Base-by-base conservation (phyloP, 1,284 basidiomycete genomes). In the Cutaneotrichosporon mucoides region DNA sequence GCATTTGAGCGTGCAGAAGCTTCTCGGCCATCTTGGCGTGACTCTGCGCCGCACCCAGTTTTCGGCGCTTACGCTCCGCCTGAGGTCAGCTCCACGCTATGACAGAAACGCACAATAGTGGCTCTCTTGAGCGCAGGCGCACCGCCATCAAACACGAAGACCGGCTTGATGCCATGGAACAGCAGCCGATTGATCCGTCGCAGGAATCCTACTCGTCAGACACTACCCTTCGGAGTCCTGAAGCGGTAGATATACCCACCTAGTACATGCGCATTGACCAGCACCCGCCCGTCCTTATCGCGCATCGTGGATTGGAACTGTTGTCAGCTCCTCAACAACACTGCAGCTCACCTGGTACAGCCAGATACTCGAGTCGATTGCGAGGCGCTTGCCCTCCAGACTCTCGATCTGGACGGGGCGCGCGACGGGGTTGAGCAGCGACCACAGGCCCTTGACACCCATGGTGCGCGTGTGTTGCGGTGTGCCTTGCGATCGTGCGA, bases 311-410 rank as follows among this genome's bases (percentile, higher is more conserved):
- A 94, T 79, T 96, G 93, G 72, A 97, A 97, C 79, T 97, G 88
- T 13, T 0, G 16, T 59, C 16, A 62, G 45, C 40, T 35, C 7
- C 24, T 33, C 11, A 7, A 8, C 9, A 10, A 12, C 33, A n/a
- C 5, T 6, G 33, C 5, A 24, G 16, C 71, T 42, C 34, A 78
- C 78, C 62, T 79, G 78, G 57, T 99, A 99, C 62, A 99, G 88
- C 96, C 96, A 99, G 67, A 99, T 97, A 65, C 92, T 97, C 3
- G 93, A 97, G 79, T 99, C 96, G 65, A 99, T 98, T 0, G 93
- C 93, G 79, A 97, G 85, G 5, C 86, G 81, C 75, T 92, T 93
- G 34, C 91, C 90, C 71, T 93, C 92, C 76, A 94, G 84, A 1
- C 88, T 92, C 79, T 97, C 93, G 56, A 96, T 82, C 91, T 90